Base-by-base conservation (phyloP, 805 yeast genomes). In the Sugiyamaella valdiviana region DNA sequence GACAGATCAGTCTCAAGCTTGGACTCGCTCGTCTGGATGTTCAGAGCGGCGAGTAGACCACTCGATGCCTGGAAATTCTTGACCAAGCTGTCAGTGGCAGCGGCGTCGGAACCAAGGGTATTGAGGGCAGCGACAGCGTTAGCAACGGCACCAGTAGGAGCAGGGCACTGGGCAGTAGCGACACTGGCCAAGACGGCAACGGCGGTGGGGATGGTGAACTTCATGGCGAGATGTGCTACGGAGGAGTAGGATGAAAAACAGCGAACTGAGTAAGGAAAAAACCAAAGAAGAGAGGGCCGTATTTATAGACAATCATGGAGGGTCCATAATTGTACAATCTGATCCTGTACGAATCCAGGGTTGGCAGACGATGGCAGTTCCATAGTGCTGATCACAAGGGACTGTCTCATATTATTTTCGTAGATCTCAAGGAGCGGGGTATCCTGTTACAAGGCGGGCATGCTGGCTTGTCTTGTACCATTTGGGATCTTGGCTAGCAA, bases 21-120 rank as follows among this genome's bases (percentile, higher is more conserved):
- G 16, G 50, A 50, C 56, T 54, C 58, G 32, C 50, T 36, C 36
- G 42, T 39, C 61, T 63, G 66, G 52, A 63, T 61, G 37, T 48
- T 50, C 15, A 62, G 56, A 21, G 65, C 66, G 42, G 63, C 66
- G 15, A 20, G 26, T 16, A 62, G 51, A 37, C 66, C 65, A 15
- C 48, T 45, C 9, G 48, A 37, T 10, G 32, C 21, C 9, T 35
- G 37, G 26, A 43, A 53, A 2, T 29, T 24, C 45, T 42, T 38
- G 43, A 45, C 51, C 9, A 35, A 29, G 16, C 44, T 36, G 32
- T 46, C 55, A 36, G 46, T 51, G 37, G 37, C 22, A 26, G 29
- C 43, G 22, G 51, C 26, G 39, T 55, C 57, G 21, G 41, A 14
- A 20, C 42, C 22, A 43, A 47, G 49, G 16, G 41, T 39, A 12